Percentiles rank a stretch among this genome's conserved stretches.
Conservation (phyloP, 2,329 filamentous ascomycete genomes). For the Fonsecaea pedrosoi region DNA sequence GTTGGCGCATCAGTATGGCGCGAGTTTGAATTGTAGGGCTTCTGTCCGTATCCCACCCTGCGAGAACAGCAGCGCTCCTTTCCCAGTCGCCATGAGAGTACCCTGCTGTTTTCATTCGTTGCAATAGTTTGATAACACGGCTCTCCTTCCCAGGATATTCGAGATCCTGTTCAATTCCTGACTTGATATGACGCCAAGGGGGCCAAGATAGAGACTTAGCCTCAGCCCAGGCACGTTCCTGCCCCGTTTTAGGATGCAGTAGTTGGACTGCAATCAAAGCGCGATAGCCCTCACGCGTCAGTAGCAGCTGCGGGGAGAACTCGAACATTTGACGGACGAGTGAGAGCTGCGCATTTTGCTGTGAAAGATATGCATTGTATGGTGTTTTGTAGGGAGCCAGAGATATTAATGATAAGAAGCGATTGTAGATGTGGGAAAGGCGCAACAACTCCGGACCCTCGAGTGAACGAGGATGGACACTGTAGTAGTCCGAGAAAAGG, state of each 20-base stretch:
- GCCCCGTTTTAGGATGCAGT: conserved; percentile 61
- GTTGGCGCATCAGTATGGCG: conserved; percentile 46
- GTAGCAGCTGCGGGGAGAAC: conserved; percentile 59
- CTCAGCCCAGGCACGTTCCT: conserved; percentile 64
- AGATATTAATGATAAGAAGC: conserved; percentile 56
- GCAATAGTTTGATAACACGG: conserved; percentile 62
- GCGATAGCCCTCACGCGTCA: conserved; percentile 65
- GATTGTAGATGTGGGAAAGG: conserved; percentile 52
- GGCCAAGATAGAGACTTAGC: conserved; percentile 69
- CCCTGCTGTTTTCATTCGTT: conserved; percentile 65
- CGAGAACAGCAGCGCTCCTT: conserved; percentile 58
- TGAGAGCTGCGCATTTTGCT: conserved; percentile 64
- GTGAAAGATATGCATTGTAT: conserved; percentile 55
- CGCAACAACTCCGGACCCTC: conserved; percentile 16
- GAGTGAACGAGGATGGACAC: conserved; percentile 8
- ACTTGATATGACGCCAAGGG: conserved; percentile 68
- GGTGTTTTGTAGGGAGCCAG: conserved; percentile 57
- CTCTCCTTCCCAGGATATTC: conserved; percentile 63
- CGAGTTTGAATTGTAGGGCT: conserved; percentile 69
- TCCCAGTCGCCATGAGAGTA: conserved; percentile 62
- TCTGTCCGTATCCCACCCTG: conserved; percentile 68
- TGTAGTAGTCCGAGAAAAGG: conserved; percentile 28
- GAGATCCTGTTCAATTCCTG: conserved; percentile 65
- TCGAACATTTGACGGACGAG: conserved; percentile 64
- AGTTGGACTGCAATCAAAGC: conserved; percentile 64